Evolutionary conservation across 1,139 yeast genomes (phyloP).

Genomic region (Pichia sp.): DNA sequence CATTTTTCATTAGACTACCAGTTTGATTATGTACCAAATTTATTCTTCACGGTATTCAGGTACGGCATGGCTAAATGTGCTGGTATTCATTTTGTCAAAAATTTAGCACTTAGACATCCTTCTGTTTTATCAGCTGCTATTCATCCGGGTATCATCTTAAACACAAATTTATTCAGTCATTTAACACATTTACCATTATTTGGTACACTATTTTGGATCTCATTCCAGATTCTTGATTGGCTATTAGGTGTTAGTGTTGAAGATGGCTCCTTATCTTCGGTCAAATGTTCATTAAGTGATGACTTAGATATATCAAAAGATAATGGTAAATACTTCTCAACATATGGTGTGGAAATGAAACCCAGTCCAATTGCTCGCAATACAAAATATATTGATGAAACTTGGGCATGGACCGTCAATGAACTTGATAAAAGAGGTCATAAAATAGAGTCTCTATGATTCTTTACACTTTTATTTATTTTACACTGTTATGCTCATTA

Average conservation of each 20-base stretch:
- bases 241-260: constrained; percentile 67
- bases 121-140: constrained; percentile 58
- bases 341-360: constrained; percentile 48
- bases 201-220: constrained; percentile 64
- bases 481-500: too few species aligned
- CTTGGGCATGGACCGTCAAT: constrained; percentile 81
- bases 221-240: constrained; percentile 60
- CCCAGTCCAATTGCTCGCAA: constrained; percentile 58
- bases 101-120: constrained; percentile 62
- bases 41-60: constrained; percentile 69
- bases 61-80: constrained; percentile 78
- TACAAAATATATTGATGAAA: constrained; percentile 56
- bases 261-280: constrained; percentile 62
- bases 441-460: constrained; percentile 24
- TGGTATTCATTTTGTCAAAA: constrained; percentile 66
- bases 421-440: constrained; percentile 50
- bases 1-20: constrained; percentile 45
- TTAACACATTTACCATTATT: constrained; percentile 74
- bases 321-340: constrained; percentile 62
- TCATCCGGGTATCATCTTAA: constrained; percentile 84
- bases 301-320: constrained; percentile 44
- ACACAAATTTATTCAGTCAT: constrained; percentile 65
- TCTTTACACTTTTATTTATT: too few species aligned
- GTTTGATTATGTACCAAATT: constrained; percentile 58
- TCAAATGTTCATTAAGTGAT: constrained; percentile 58